Evolutionary conservation across 371 early-diverging fungal genomes (phyloP).

Genomic region (Mortierella sp.): DNA sequence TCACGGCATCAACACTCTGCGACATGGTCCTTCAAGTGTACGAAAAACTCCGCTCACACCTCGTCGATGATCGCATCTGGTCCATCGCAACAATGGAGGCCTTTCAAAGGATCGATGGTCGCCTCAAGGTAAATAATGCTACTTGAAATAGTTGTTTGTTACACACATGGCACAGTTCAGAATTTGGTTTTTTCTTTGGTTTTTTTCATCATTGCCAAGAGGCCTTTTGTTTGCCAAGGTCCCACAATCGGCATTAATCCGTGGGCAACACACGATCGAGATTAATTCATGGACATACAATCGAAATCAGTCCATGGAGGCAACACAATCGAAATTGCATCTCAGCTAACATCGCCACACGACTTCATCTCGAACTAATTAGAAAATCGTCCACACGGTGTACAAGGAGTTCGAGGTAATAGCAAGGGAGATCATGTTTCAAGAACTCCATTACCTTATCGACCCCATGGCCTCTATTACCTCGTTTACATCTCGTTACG

Average conservation of each 20-base stretch:
- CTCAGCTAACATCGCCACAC: no score
- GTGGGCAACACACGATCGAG: no score
- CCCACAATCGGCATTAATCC: no score
- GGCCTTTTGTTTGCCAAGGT: no score
- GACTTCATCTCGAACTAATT: neutral
- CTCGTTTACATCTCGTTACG: constrained; percentile 2
- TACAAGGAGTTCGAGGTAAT: constrained; percentile 42
- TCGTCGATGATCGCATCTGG: constrained; percentile 24
- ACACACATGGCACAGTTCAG: neutral
- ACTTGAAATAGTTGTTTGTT: no score
- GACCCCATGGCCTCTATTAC: constrained; percentile 34
- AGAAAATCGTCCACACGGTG: constrained; percentile 37
- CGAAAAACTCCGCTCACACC: constrained; percentile 19
- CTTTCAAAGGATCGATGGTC: constrained; percentile 34
- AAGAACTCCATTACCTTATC: constrained; percentile 36
- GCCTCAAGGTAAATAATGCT: constrained; percentile 37
- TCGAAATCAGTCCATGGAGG: no score
- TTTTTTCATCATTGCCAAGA: neutral
- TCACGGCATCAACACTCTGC: constrained; percentile 42
- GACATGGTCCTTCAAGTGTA: constrained; percentile 33
- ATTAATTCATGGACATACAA: no score
- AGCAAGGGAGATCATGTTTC: constrained; percentile 35
- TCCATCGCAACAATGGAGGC: constrained; percentile 3
- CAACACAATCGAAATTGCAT: no score
- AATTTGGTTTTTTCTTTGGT: neutral